Base-by-base conservation (phyloP, 345 rosid genomes). In the Pelargonium nanum region DNA sequence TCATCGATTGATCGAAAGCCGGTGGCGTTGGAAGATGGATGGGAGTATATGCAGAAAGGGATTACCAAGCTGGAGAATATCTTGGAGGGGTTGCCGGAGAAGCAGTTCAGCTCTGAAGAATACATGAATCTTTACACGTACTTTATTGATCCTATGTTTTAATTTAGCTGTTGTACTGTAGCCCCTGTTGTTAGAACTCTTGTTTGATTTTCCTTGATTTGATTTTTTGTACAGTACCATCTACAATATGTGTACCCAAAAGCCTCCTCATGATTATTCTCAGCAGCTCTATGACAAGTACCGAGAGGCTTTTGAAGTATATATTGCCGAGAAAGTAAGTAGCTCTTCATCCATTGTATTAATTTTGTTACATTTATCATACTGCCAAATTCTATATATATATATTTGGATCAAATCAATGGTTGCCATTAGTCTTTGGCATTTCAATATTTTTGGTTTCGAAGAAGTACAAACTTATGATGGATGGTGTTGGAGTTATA, bases 81-180 rank as follows among this genome's bases (percentile, higher is more conserved):
- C 62, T 69, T 86, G n/a, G 94, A 86, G 63, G 90, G 84, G 53
- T 24, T 65, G 1, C 61, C 68, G 0, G 86, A 80, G 68, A 74
- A 75, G 0, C 78, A 67, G 65, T 84, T 84, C 68, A 80, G 53
- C 57, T 65, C 94, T 0, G 87, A 82, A 54, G 86, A 86, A 26
- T 77, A 82, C 68, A 84, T 80, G 74, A 80, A 72, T 83, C 85
- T 86, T 1, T 86, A 86, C 74, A 81, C 84, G 93, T 83, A 78
- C 56, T 55, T 63, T 5, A 9, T 45, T 2, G 2, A 9, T 1
- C 52, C 15, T 45, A 1, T 10, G 52, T n/a, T n/a, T n/a, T n/a
- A n/a, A n/a, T n/a, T n/a, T n/a, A n/a, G n/a, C n/a, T n/a, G n/a
- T n/a, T n/a, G n/a, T n/a, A n/a, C n/a, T n/a, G n/a, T n/a, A n/a